phyloP scores from a whole-genome alignment of 176 grass and related monocot genomes.

The Lolium multiflorum region DNA sequence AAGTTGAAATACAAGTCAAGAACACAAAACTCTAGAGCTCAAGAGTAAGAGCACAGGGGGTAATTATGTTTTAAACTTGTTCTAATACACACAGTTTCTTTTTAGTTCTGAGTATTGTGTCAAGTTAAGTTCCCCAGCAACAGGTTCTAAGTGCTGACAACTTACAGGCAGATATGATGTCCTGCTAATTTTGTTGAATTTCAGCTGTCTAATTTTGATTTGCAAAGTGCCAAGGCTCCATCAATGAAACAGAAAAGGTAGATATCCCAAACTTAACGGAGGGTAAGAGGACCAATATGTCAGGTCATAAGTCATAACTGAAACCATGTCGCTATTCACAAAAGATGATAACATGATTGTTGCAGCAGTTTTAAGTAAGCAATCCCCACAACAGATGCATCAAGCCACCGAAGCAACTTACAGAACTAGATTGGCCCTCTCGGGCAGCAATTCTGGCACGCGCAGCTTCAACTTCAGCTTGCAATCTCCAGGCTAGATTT shows the following conservation, averaged over 20 bases:
- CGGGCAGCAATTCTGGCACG: conserved; percentile 47
- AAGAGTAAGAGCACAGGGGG: neutral
- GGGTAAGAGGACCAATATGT: conserved; percentile 11
- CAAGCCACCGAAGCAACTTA: conserved; percentile 31
- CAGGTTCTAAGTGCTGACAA: conserved; percentile 13
- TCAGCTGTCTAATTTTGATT: conserved; percentile 31
- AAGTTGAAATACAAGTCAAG: conserved; percentile 31
- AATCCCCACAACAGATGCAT: conserved; percentile 16
- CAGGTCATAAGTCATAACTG: conserved; percentile 25
- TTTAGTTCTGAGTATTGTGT: neutral
- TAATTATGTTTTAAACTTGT: neutral
- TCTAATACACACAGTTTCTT: neutral
- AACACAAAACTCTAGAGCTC: neutral
- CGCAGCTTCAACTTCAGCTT: conserved; percentile 52
- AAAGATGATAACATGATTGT: conserved; percentile 3
- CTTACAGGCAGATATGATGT: conserved; percentile 13
- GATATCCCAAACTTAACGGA: neutral
- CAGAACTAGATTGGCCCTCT: conserved; percentile 55
- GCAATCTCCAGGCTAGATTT: conserved; percentile 69
- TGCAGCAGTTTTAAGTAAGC: neutral
- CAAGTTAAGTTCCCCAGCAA: conserved; percentile 26
- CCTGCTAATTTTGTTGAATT: neutral
- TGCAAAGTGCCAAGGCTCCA: conserved; percentile 2
- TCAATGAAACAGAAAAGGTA: neutral
- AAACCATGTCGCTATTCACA: neutral